phyloP scores from a whole-genome alignment of 2,329 filamentous ascomycete genomes.

The Alternaria triticina region DNA sequence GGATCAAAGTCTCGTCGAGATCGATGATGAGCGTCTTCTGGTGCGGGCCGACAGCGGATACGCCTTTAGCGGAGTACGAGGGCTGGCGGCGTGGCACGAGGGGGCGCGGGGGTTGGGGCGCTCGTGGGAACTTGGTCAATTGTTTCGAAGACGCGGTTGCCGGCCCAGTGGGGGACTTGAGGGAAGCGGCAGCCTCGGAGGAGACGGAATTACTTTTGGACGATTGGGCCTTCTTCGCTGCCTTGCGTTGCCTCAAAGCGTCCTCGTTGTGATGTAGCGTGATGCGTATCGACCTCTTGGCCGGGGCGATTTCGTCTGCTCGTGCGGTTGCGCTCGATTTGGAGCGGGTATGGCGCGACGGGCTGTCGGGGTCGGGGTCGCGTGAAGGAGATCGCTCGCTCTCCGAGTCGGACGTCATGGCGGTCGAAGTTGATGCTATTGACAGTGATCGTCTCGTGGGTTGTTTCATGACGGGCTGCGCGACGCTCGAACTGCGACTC shows the following conservation, averaged over 20 bases:
- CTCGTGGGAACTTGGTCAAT: constrained; percentile 88
- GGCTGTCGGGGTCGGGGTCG: constrained; percentile 41
- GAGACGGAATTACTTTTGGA: constrained; percentile 42
- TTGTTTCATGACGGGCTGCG: constrained; percentile 35
- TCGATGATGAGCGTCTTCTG: constrained; percentile 96
- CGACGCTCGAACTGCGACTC: constrained; percentile 35
- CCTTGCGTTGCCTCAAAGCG: constrained; percentile 73
- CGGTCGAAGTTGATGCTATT: constrained; percentile 64
- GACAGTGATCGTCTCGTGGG: constrained; percentile 49
- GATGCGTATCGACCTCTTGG: constrained; percentile 84
- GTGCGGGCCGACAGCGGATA: constrained; percentile 46
- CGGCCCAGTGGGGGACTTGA: constrained; percentile 94
- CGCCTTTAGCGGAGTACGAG: constrained; percentile 69
- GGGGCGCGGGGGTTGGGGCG: constrained; percentile 85
- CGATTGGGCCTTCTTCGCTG: constrained; percentile 65
- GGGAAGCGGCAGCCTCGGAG: constrained; percentile 64
- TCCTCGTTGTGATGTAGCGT: constrained; percentile 87
- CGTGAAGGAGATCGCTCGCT: constrained; percentile 57
- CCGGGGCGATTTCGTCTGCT: constrained; percentile 69
- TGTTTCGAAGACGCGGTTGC: constrained; percentile 61
- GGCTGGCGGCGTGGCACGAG: constrained; percentile 88
- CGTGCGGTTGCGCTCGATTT: constrained; percentile 59
- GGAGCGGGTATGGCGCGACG: constrained; percentile 66
- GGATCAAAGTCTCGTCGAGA: constrained; percentile 95
- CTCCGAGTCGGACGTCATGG: constrained; percentile 71